Evolutionary conservation across 2,329 filamentous ascomycete genomes (phyloP).

Genomic region (Knufia petricola): DNA sequence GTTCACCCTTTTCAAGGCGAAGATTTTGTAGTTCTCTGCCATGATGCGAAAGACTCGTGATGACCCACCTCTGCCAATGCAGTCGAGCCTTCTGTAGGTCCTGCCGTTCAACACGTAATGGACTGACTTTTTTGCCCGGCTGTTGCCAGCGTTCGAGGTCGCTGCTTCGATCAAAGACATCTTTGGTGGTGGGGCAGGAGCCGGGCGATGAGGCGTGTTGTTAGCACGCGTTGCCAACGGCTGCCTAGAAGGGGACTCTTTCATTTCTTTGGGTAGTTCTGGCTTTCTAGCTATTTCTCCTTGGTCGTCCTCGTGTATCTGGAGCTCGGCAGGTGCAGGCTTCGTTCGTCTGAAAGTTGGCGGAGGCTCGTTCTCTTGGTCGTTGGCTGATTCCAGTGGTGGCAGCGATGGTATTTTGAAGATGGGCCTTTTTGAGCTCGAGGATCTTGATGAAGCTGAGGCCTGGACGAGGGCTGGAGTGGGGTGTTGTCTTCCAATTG

Average conservation of each 20-base stretch:
- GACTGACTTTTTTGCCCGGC: conserved; percentile 63
- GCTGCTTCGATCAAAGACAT: conserved; percentile 94
- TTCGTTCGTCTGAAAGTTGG: conserved; percentile 58
- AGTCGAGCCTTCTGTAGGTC: conserved; percentile 79
- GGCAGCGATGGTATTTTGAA: conserved; percentile 51
- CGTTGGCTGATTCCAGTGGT: conserved; percentile 52
- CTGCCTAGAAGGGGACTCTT: conserved; percentile 33
- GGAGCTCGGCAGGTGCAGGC: conserved; percentile 45
- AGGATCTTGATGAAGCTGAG: conserved; percentile 31
- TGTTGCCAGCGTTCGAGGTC: conserved; percentile 69
- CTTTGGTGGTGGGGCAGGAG: conserved; percentile 73
- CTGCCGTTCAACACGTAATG: conserved; percentile 88
- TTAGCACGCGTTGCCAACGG: conserved; percentile 46
- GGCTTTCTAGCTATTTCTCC: conserved; percentile 29
- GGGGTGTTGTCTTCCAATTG: conserved; percentile 23
- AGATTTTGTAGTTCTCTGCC: conserved; percentile 92
- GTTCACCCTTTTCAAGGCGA: conserved; percentile 86
- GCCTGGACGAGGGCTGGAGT: conserved; percentile 27
- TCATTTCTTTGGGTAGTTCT: conserved; percentile 36
- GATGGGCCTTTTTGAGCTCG: conserved; percentile 40
- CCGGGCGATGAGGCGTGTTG: conserved; percentile 68
- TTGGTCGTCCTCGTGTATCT: conserved; percentile 44
- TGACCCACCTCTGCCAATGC: conserved; percentile 83
- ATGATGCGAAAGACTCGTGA: conserved; percentile 94
- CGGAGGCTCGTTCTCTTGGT: conserved; percentile 77